A percentile compares a stretch with the other conserved stretches of the same genome.
Conservation (phyloP, 495 filamentous ascomycete species). For the Coniosporium apollinis region DNA sequence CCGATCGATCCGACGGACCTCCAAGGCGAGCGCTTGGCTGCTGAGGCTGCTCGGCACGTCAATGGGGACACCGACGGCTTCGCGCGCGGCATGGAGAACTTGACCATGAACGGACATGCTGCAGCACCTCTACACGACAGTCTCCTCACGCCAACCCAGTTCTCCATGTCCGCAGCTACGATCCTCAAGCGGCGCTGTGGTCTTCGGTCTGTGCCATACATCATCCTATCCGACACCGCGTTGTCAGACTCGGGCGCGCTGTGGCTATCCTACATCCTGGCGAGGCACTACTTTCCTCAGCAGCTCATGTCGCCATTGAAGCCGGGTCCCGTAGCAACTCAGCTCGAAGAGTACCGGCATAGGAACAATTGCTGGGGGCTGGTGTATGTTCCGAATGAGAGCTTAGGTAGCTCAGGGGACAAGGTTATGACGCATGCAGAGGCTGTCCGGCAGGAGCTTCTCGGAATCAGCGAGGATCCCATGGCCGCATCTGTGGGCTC, state of each 20-base stretch:
- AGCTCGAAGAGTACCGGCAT: constrained; percentile 4
- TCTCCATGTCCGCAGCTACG: constrained; percentile 11
- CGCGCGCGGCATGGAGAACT: background rate
- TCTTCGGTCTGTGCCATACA: constrained; percentile 30
- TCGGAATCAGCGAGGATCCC: background rate
- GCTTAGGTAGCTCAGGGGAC: constrained; percentile 8
- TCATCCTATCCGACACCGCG: constrained; percentile 24
- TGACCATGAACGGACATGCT: background rate
- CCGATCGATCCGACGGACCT: constrained; percentile 6
- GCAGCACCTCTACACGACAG: background rate
- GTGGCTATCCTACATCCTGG: constrained; percentile 29
- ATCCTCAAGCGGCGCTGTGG: constrained; percentile 24
- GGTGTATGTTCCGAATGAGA: constrained; percentile 10
- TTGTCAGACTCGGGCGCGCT: constrained; percentile 26
- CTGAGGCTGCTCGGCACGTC: constrained; percentile 2
- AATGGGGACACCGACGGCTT: background rate
- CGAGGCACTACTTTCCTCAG: constrained; percentile 24
- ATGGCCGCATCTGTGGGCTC: constrained; percentile 2
- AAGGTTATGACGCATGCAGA: constrained; percentile 11
- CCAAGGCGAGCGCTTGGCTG: constrained; percentile 15
- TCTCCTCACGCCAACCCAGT: background rate
- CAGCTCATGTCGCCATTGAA: constrained; percentile 19
- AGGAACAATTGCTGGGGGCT: constrained; percentile 7
- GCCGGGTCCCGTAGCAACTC: constrained; percentile 2
- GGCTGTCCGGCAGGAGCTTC: constrained; percentile 1